A percentile compares a stretch with the other conserved stretches of the same genome.
These are phyloP conservation scores for Trichomonas tenax DNA, from an alignment of 208 protist species.

Conservation along the genomic window DNA sequence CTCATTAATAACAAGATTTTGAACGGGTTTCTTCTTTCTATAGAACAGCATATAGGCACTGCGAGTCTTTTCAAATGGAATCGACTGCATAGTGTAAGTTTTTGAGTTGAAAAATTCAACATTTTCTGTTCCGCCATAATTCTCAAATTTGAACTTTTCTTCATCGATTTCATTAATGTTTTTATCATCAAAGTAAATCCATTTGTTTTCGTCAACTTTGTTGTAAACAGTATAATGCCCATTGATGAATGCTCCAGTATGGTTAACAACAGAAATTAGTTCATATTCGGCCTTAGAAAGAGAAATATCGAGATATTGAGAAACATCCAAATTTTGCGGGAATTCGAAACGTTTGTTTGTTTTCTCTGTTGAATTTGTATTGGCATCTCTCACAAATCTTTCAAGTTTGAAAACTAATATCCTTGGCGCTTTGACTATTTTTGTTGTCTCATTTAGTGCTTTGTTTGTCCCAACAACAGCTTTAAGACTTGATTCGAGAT, in stretches of 20 bases:
- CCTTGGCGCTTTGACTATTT: not conserved
- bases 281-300: not conserved
- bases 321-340: not conserved
- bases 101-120: not conserved
- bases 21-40: not conserved
- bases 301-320: not conserved
- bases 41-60: not conserved
- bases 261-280: not conserved
- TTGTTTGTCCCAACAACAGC: not conserved
- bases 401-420: not conserved
- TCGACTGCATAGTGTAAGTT: not conserved
- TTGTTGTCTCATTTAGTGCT: not conserved
- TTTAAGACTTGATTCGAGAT: too few species aligned
- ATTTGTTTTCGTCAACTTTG: not conserved
- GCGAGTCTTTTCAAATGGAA: not conserved
- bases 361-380: not conserved
- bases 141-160: not conserved
- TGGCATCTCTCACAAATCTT: not conserved
- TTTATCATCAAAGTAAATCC: not conserved
- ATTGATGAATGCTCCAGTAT: not conserved
- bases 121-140: not conserved
- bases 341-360: not conserved
- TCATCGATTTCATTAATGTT: not conserved
- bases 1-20: not conserved
- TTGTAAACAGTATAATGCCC: not conserved